Evolutionary conservation across 192 early-diverging fungal genomes (phyloP).

Genomic region (Coemansia brasiliensis): DNA sequence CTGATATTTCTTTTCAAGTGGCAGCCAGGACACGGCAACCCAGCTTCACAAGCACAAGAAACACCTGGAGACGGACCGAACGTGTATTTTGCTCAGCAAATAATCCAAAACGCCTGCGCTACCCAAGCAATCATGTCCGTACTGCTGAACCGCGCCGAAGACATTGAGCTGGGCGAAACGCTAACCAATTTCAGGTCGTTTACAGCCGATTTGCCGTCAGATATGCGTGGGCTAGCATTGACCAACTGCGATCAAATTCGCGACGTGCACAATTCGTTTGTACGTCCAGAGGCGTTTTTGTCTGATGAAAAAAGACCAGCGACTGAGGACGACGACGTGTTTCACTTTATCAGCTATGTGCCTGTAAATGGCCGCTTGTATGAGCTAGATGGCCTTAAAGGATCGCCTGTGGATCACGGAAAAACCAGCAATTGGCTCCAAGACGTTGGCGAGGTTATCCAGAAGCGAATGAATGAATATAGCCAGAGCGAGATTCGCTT

Average conservation of each 20-base stretch:
- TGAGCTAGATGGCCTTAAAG: slow-evolving; percentile 76
- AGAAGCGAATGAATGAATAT: slow-evolving; percentile 64
- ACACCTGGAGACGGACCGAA: slow-evolving; percentile 27
- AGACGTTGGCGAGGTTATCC: slow-evolving; percentile 64
- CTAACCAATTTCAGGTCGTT: slow-evolving; percentile 69
- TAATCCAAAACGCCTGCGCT: slow-evolving; percentile 83
- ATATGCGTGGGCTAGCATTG: slow-evolving; percentile 78
- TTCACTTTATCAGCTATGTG: slow-evolving; percentile 80
- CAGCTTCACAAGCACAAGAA: neutral
- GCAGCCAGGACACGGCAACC: slow-evolving; percentile 36
- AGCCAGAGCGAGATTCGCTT: slow-evolving; percentile 70
- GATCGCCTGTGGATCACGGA: slow-evolving; percentile 69
- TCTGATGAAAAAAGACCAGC: slow-evolving; percentile 60
- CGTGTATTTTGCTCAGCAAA: slow-evolving; percentile 75
- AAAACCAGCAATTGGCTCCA: slow-evolving; percentile 66
- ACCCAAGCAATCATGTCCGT: slow-evolving; percentile 83
- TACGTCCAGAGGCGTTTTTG: slow-evolving; percentile 73
- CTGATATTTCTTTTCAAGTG: slow-evolving; percentile 85
- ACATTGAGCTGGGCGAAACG: slow-evolving; percentile 70
- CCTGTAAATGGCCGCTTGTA: slow-evolving; percentile 71
- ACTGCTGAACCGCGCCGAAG: slow-evolving; percentile 59
- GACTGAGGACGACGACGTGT: slow-evolving; percentile 68
- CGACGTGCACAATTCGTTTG: slow-evolving; percentile 78
- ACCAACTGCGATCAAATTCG: slow-evolving; percentile 77
- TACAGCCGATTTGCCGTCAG: slow-evolving; percentile 68